These are phyloP conservation scores for Triadica sebifera DNA, from an alignment of 345 rosid species.

Conservation along the genomic window DNA sequence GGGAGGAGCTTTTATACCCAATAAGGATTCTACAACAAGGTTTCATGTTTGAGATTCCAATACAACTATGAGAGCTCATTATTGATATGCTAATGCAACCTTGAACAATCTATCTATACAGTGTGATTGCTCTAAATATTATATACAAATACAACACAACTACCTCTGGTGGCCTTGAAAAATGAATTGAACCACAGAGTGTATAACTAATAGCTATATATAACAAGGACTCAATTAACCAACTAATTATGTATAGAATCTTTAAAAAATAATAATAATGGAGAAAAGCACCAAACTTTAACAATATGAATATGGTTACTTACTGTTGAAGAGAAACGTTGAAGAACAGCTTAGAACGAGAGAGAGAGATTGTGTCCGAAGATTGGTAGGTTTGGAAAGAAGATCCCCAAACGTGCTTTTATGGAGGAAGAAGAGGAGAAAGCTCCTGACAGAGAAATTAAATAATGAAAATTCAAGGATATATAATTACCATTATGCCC, in stretches of 20 bases:
- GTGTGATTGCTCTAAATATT: background rate
- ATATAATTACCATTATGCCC: conserved; percentile 20
- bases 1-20: conserved; percentile 48
- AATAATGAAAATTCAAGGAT: background rate
- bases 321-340: conserved; percentile 29
- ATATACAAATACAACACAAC: conserved; percentile 12
- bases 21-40: conserved; percentile 74
- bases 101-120: conserved; percentile 6
- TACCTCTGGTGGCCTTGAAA: conserved; percentile 38
- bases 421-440: conserved; percentile 27
- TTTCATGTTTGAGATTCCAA: conserved; percentile 65
- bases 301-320: conserved; percentile 22
- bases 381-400: conserved; percentile 4
- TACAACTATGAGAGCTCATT: conserved; percentile 57
- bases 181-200: conserved; percentile 28
- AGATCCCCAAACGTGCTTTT: conserved; percentile 17
- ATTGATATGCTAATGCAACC: background rate
- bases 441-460: background rate
- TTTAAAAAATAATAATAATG: background rate
- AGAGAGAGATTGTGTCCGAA: conserved; percentile 1
- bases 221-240: background rate
- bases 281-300: background rate
- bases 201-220: background rate
- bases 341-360: conserved; percentile 9
- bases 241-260: background rate